A percentile compares a stretch with the other conserved stretches of the same genome.
These are phyloP conservation scores for Lachnellula occidentalis DNA, from an alignment of 2,329 filamentous ascomycete species.

Conservation along the genomic window DNA sequence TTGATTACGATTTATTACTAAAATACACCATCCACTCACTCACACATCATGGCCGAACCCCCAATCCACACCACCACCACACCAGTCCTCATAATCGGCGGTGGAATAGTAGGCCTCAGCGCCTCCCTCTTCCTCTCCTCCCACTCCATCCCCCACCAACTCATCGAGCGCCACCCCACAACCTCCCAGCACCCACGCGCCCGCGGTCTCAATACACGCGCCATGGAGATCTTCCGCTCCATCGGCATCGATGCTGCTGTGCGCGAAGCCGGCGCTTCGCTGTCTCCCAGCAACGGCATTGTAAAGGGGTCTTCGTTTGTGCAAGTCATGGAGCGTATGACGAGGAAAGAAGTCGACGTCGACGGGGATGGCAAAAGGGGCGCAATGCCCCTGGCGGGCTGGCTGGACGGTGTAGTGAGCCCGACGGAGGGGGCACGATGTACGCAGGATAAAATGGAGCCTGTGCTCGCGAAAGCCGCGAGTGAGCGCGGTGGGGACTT, in stretches of 20 bases:
- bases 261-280: constrained; percentile 17
- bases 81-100: constrained; percentile 36
- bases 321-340: constrained; percentile 16
- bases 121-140: constrained; percentile 34
- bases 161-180: constrained; percentile 34
- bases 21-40: no score
- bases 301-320: constrained; percentile 11
- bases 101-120: constrained; percentile 36
- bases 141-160: constrained; percentile 29
- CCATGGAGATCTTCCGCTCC: constrained; percentile 34
- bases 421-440: constrained; percentile 27
- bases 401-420: constrained; percentile 17
- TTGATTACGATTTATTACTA: no score
- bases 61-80: neutral
- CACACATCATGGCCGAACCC: neutral
- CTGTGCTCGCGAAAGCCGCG: constrained; percentile 32
- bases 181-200: constrained; percentile 36
- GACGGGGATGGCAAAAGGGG: neutral
- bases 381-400: constrained; percentile 14
- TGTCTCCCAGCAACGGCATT: constrained; percentile 20
- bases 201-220: constrained; percentile 34
- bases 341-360: constrained; percentile 13
- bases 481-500: constrained; percentile 32
- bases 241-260: constrained; percentile 27
- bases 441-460: constrained; percentile 38